Base-by-base conservation (phyloP, 805 yeast genomes). In the Metschnikowia peoriensis region DNA sequence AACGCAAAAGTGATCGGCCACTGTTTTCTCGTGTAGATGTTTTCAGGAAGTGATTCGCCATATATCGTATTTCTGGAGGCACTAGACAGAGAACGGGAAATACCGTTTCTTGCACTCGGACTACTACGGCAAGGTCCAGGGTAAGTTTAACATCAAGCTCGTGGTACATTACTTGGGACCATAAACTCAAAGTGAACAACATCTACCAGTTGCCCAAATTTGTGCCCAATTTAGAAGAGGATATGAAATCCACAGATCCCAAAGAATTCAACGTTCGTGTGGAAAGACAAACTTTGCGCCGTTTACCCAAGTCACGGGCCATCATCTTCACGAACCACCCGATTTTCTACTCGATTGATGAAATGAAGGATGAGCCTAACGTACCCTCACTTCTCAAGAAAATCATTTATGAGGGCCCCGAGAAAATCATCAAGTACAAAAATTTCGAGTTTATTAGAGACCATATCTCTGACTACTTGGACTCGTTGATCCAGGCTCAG, bases 41-140 rank as follows among this genome's bases (percentile, higher is more conserved):
- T 22, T 22, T 22, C 22, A 22, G 2, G 2, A 22, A 22, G 22
- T 22, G 22, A 22, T 22, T 22, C 4, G 2, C 22, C 4, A 4
- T 22, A 2, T 22, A 22, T 22, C 22, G 2, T 22, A 22, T 22
- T 22, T 22, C 22, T 22, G 2, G 4, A 22, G 22, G 2, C 2
- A 22, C 4, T 22, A 22, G 22, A 22, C 22, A 3, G 22, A 4
- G 22, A 22, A 22, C n/a, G n/a, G n/a, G n/a, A n/a, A n/a, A n/a
- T n/a, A n/a, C 41, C 96, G 93, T 63, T 79, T 89, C 66, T 77
- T 94, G 60, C 98, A 94, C 67, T 72, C 81, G 42, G 98, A 93
- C 71, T 86, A 81, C 69, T 88, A 88, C 65, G 99, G 99, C 67
- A 73, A 79, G 57, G 82, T 73, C 52, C 68, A 74, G 45, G 98